Conservation (phyloP, 305 asterid genomes). For the Solanum aculeatissimum region DNA sequence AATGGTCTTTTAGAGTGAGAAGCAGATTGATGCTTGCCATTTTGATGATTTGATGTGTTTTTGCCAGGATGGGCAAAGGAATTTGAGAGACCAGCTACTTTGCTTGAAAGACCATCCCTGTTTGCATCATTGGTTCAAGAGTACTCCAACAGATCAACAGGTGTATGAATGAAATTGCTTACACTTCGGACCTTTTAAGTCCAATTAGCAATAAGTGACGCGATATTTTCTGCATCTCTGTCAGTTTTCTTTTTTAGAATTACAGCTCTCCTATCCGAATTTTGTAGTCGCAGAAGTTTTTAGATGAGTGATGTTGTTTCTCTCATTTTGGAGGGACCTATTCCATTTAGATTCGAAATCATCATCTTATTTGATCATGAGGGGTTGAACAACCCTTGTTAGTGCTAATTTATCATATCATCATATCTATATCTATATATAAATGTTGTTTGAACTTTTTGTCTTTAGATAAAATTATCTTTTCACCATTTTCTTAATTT, state of each 20-base stretch:
- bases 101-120: constrained; percentile 33
- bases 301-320: neutral
- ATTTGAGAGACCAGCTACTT: constrained; percentile 32
- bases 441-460: no score
- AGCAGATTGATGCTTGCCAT: neutral
- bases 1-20: no score
- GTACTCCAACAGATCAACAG: constrained; percentile 42
- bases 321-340: no score
- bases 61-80: constrained; percentile 39
- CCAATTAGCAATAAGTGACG: neutral
- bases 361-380: no score
- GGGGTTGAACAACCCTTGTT: no score
- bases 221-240: neutral
- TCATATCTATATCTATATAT: no score
- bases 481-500: no score
- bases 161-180: constrained; percentile 5
- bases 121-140: constrained; percentile 56
- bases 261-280: neutral
- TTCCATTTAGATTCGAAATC: no score
- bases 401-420: no score
- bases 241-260: neutral
- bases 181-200: neutral
- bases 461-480: no score
- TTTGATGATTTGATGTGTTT: neutral
- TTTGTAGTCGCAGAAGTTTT: neutral